Base-by-base conservation (phyloP, 495 filamentous ascomycete genomes). In the Podospora anserina region DNA sequence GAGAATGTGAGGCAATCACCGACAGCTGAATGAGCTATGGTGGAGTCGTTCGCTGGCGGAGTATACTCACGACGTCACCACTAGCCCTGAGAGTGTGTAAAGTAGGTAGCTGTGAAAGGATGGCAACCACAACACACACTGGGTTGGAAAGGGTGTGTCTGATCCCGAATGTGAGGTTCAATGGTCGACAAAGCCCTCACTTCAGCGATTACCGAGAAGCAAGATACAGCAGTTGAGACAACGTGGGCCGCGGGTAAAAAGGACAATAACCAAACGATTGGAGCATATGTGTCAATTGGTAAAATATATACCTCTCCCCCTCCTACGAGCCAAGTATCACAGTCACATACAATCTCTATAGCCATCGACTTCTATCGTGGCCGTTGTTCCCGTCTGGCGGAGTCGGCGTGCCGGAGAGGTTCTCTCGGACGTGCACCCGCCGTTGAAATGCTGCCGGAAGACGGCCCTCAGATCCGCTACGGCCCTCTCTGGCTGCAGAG, bases 391-490 rank as follows among this genome's bases (percentile, higher is more conserved):
- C 39, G 39, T 18, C 13, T 49, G 39, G 39, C 39, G 39, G 39
- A 16, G 39, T 49, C 39, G 39, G 39, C 39, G 39, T 11, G 15
- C 39, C 39, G 39, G 39, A 49, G 39, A 3, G 39, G 39, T 1
- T 49, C 39, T 49, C 39, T 49, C 39, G 39, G 39, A 49, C 39
- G 13, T 49, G 39, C 39, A 49, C 39, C 0, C 39, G 39, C 39
- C 39, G 39, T 49, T 49, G 19, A 61, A 61, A 9, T 65, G 23
- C 23, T 4, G 66, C 26, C 74, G 74, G 74, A 71, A 71, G 56
- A 44, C 74, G 74, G 74, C 65, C 74, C 74, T 76, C 68, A 62
- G 68, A 74, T 76, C 74, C 74, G 74, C 30, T 26, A 28, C 69
- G 44, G 66, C 65, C 56, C 39, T 49, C 4, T 5, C 7, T 11